A percentile compares a stretch with the other conserved stretches of the same genome.
Conservation (phyloP, 805 yeast species). For the Ogataea trehalophila region DNA sequence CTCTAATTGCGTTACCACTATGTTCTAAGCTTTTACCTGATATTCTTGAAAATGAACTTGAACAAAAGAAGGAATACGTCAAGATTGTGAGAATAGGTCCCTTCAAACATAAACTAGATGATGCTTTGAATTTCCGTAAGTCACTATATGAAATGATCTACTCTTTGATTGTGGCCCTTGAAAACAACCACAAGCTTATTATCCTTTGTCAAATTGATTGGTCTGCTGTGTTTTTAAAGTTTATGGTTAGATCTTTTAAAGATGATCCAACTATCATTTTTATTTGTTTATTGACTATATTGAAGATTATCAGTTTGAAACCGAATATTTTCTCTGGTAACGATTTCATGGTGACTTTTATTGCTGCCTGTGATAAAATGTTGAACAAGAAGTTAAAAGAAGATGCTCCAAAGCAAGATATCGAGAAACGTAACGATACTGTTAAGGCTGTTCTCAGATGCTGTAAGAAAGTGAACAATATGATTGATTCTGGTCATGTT, state of each 20-base stretch:
- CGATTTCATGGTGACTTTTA: conserved; percentile 22
- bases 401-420: conserved; percentile 63
- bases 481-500: conserved; percentile 17
- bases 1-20: conserved; percentile 41
- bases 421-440: conserved; percentile 50
- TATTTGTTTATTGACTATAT: conserved; percentile 43
- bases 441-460: conserved; percentile 29
- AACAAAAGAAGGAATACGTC: conserved; percentile 50
- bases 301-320: conserved; percentile 33
- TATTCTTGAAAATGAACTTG: conserved; percentile 48
- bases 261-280: conserved; percentile 60
- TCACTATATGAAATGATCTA: conserved; percentile 66
- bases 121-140: conserved; percentile 69
- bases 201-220: conserved; percentile 22
- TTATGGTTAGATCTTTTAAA: conserved; percentile 46
- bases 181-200: conserved; percentile 19
- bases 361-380: conserved; percentile 36
- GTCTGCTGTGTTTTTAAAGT: conserved; percentile 30
- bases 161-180: conserved; percentile 39
- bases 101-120: conserved; percentile 75
- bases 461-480: conserved; percentile 20
- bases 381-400: conserved; percentile 47
- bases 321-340: conserved; percentile 20
- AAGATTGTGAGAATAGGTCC: conserved; percentile 80
- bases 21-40: conserved; percentile 44